Base-by-base conservation (phyloP, 2,329 filamentous ascomycete species). In the Aspergillus bombycis region DNA sequence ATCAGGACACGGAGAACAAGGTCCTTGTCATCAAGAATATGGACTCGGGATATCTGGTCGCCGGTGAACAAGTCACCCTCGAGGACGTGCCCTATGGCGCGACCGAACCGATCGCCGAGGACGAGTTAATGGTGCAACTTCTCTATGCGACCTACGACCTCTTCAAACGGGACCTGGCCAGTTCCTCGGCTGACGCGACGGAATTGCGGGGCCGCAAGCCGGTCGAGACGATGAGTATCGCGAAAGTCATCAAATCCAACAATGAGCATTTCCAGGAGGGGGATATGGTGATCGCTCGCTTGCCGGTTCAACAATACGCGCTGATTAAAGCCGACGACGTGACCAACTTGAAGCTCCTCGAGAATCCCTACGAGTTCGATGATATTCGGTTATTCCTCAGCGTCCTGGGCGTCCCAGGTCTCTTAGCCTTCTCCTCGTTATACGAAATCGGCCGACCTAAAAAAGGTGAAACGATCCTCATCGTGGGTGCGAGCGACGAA, bases 121-220 rank as follows among this genome's bases (percentile, higher is more conserved):
- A 91, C 67, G 89, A 92, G 45, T 76, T 96, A 54, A 86, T 87
- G 36, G 80, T 90, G 67, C 86, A 92, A 80, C 86, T 90, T 70
- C 85, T 90, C 72, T 92, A 91, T 77, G 83, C 88, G 67, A 94
- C 91, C 45, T 90, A 90, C 80, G 93, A 96, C 78, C 93, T 93
- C 2, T 96, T 96, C 82, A 88, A 91, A 82, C 90, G 93, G 61
- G 91, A 90, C 65, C 86, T 87, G 69, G 94, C 96, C 91, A 89
- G 92, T 56, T 78, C 83, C 56, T 74, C 90, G 7, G 76, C 82
- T 38, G 72, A 80, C 74, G 87, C 90, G 79, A 93, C 91, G 11
- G 95, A 93, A 82, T 76, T 82, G 23, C 82, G 89, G 1, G 78
- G 89, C 2, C 92, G 88, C 72, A 75, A 83, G 19, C 77, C 91